Percentiles rank a stretch among this genome's conserved stretches.
Evolutionary conservation across 805 yeast genomes (phyloP).

Genomic region (Grigorovia humatica): DNA sequence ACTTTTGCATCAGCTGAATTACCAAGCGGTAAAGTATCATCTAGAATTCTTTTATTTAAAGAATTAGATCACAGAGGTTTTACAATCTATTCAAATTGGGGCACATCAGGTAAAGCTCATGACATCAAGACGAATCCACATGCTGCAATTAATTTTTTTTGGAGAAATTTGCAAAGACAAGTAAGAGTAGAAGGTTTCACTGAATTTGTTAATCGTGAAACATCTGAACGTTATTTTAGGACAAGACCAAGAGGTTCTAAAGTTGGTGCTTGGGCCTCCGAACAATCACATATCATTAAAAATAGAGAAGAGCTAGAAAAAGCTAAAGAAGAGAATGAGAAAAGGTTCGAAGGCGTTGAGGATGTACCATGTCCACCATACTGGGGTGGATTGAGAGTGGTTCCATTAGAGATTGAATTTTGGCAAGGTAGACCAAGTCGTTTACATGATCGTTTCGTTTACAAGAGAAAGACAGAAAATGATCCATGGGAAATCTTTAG

Average conservation of each 20-base stretch:
- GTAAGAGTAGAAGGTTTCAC: slow-evolving; percentile 84
- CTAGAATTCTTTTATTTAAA: slow-evolving; percentile 76
- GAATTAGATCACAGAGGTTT: slow-evolving; percentile 83
- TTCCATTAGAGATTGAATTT: slow-evolving; percentile 86
- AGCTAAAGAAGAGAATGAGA: slow-evolving; percentile 36
- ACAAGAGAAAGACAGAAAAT: slow-evolving; percentile 43
- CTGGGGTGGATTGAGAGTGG: slow-evolving; percentile 92
- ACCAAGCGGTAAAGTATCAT: slow-evolving; percentile 85
- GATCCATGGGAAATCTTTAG: slow-evolving; percentile 55
- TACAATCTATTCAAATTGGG: slow-evolving; percentile 88
- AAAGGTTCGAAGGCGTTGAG: slow-evolving; percentile 48
- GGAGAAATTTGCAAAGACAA: slow-evolving; percentile 87
- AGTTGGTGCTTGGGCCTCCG: slow-evolving; percentile 95
- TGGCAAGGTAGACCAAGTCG: slow-evolving; percentile 95
- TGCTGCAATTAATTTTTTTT: slow-evolving; percentile 81
- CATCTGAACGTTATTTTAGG: slow-evolving; percentile 64
- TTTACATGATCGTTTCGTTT: slow-evolving; percentile 80
- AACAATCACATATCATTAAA: slow-evolving; percentile 58
- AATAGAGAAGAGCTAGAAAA: slow-evolving; percentile 55
- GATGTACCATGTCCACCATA: slow-evolving; percentile 82
- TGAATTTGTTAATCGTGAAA: slow-evolving; percentile 63
- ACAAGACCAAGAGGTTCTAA: slow-evolving; percentile 89
- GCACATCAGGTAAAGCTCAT: slow-evolving; percentile 64
- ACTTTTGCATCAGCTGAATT: slow-evolving; percentile 80
- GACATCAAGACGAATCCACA: slow-evolving; percentile 65